Evolutionary conservation across 2,329 filamentous ascomycete genomes (phyloP).

Genomic region (Claviceps fusiformis): DNA sequence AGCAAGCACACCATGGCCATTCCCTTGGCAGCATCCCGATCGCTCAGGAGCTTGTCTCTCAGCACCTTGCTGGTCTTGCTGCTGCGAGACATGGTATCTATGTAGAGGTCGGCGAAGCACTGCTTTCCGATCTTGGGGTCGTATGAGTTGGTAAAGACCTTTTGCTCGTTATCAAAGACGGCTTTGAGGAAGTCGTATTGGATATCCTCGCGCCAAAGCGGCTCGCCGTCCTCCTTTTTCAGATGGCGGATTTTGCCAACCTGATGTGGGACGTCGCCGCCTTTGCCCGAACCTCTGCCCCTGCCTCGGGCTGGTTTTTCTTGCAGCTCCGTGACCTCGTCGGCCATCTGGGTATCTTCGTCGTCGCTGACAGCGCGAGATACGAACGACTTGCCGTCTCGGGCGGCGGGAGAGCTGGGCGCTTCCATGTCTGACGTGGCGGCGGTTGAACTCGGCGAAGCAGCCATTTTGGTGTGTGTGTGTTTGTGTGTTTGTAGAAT

Average conservation of each 20-base stretch:
- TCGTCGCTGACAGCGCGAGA: constrained; percentile 33
- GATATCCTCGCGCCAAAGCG: constrained; percentile 76
- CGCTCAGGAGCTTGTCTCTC: constrained; percentile 87
- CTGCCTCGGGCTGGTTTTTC: constrained; percentile 26
- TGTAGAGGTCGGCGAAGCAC: constrained; percentile 90
- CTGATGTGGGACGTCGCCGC: constrained; percentile 22
- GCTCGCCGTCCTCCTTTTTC: constrained; percentile 81
- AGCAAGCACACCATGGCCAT: constrained; percentile 99
- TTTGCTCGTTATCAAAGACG: constrained; percentile 61
- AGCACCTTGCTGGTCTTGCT: constrained; percentile 98
- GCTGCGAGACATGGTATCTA: constrained; percentile 96
- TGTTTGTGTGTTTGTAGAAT: neutral
- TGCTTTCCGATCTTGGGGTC: constrained; percentile 52
- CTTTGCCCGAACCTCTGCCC: constrained; percentile 20
- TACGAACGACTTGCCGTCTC: constrained; percentile 32
- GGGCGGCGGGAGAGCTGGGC: constrained; percentile 30
- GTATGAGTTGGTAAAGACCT: constrained; percentile 85
- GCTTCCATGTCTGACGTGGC: constrained; percentile 32
- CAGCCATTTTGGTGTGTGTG: constrained; percentile 18
- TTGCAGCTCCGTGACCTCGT: constrained; percentile 29
- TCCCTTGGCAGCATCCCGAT: constrained; percentile 81
- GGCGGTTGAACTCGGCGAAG: constrained; percentile 26
- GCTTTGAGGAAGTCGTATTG: constrained; percentile 74
- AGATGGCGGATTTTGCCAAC: constrained; percentile 66
- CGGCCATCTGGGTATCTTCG: constrained; percentile 30